A percentile compares a stretch with the other conserved stretches of the same genome.
Conservation (phyloP, 192 early-diverging fungal species). For the Umbelopsis vinacea region DNA sequence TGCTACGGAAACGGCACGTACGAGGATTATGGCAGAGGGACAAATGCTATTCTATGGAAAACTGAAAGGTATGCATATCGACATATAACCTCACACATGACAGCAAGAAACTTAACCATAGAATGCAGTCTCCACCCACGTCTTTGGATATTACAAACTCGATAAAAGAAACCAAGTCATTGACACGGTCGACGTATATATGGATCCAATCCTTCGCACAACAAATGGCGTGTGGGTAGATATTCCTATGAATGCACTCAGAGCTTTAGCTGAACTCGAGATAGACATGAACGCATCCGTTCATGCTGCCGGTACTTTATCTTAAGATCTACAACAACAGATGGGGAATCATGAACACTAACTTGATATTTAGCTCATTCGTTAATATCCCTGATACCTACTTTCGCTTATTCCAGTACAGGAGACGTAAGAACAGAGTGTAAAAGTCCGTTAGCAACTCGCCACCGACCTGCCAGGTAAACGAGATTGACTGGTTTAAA, state of each 20-base stretch:
- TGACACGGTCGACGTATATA: constrained; percentile 56
- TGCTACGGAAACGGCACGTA: constrained; percentile 32
- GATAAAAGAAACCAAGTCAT: constrained; percentile 47
- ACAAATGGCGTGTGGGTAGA: constrained; percentile 55
- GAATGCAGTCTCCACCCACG: constrained; percentile 50
- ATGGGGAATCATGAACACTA: neutral
- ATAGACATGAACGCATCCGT: constrained; percentile 53
- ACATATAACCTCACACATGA: neutral
- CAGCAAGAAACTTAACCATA: neutral
- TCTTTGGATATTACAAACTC: constrained; percentile 63
- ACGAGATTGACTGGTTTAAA: neutral
- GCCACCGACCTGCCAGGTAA: constrained; percentile 49
- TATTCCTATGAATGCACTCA: constrained; percentile 28
- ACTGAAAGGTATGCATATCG: constrained; percentile 30
- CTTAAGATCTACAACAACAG: neutral
- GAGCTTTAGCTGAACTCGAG: constrained; percentile 21
- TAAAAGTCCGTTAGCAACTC: constrained; percentile 51
- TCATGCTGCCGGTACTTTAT: constrained; percentile 50
- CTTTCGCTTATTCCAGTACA: constrained; percentile 31
- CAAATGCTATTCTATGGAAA: constrained; percentile 23
- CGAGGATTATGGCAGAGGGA: neutral
- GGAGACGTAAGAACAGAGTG: constrained; percentile 54
- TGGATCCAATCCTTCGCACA: constrained; percentile 46
- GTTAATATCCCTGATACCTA: constrained; percentile 45
- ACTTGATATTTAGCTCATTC: constrained; percentile 42